Evolutionary conservation across 2,329 filamentous ascomycete species (phyloP).

Genomic region (Cercospora zeina): DNA sequence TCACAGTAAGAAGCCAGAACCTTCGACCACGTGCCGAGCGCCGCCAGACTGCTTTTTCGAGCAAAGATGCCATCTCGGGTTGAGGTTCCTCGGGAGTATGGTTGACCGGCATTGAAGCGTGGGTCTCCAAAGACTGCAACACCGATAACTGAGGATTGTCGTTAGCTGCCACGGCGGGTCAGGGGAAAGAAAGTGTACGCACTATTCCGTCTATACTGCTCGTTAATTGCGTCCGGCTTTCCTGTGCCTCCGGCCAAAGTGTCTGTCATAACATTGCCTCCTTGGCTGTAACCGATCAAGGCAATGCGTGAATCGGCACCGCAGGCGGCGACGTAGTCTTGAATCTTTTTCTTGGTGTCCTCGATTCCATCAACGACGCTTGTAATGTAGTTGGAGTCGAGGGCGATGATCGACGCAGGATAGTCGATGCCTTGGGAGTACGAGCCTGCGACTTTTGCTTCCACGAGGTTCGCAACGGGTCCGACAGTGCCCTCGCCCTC

Average conservation of each 20-base stretch:
- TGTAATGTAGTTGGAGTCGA: constrained; percentile 24
- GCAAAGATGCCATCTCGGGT: constrained; percentile 36
- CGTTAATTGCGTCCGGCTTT: constrained; percentile 33
- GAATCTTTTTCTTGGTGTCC: constrained; percentile 37
- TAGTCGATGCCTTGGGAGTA: constrained; percentile 40
- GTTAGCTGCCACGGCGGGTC: not conserved
- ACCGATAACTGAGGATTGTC: constrained; percentile 34
- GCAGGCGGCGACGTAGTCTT: constrained; percentile 36
- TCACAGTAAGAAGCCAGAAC: constrained; percentile 33
- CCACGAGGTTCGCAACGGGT: constrained; percentile 38
- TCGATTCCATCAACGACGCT: constrained; percentile 39
- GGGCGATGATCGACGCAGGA: constrained; percentile 30
- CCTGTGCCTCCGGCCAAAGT: constrained; percentile 23
- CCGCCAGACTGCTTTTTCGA: constrained; percentile 20
- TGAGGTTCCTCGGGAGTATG: constrained; percentile 39
- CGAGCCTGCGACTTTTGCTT: constrained; percentile 38
- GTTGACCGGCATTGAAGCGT: constrained; percentile 34
- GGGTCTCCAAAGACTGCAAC: constrained; percentile 45
- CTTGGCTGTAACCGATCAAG: constrained; percentile 43
- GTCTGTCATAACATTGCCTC: constrained; percentile 31
- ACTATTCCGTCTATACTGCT: constrained; percentile 36
- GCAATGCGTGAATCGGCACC: constrained; percentile 37
- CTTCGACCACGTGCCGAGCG: constrained; percentile 27
- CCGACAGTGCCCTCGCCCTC: constrained; percentile 41
- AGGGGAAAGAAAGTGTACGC: constrained; percentile 9